Evolutionary conservation across 1,139 yeast species (phyloP), one percentile per base, ranked within the genome.

Genomic region (Geotrichum klebahnii): DNA sequence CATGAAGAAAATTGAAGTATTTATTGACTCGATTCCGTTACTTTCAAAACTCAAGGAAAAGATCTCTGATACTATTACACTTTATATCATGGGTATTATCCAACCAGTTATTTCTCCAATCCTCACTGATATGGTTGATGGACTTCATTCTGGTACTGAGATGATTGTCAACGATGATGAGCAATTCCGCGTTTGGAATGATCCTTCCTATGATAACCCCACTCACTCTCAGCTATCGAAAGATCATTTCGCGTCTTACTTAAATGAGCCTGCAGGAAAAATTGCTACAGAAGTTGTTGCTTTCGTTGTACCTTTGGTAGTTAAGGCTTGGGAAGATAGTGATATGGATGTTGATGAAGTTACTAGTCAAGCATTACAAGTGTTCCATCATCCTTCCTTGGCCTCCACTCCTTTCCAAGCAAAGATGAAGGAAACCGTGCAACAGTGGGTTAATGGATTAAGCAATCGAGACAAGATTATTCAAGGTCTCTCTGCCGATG

Each of bases 291-390:
- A 74, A 1, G 64, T 76, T 61, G 68, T 78, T 52, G 74, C 74
- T 73, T 68, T 73, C 49, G 79, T 79, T 34, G 75, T 77, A 1
- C 77, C 77, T 8, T 74, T 77, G 70, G 76, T 76, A 16, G 57
- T 58, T 8, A 48, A 52, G 17, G 63, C 63, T 3, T 60, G 63
- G 63, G 56, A 51, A 10, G 58, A 60, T 39, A 22, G 39, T 8
- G 22, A 38, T 22, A 48, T 59, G 12, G 54, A 57, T 46, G 24
- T 19, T 5, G 38, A 53, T 14, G 50, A 48, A 16, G 53, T 57
- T 14, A 46, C 52, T 14, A 35, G 48, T 19, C 53, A 54, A 28
- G 56, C 56, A 19, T 46, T 60, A 24, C 54, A 55, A 40, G 59
- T 57, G n/a, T 55, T 60, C 37, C 63, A 60, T 38, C 63, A 60